Conservation (phyloP, 1,284 basidiomycete genomes). For the Marasmius tenuissimus region DNA sequence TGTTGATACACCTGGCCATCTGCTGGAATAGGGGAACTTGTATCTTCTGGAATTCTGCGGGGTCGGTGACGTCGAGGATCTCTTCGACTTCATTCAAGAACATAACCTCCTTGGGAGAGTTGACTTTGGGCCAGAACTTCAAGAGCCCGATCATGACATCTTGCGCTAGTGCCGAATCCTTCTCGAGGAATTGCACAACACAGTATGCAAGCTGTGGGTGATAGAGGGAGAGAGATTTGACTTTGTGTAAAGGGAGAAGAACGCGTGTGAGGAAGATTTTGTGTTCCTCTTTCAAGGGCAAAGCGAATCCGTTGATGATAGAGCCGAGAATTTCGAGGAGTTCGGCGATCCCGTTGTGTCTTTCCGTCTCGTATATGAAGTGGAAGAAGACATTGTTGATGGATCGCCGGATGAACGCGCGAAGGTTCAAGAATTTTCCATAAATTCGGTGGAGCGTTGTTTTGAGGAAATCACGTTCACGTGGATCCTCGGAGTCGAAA, state of each 20-base stretch:
- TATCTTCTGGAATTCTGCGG: conserved; percentile 95
- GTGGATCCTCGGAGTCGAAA: conserved; percentile 98
- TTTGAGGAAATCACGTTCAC: conserved; percentile 99
- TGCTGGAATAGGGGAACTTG: conserved; percentile 94
- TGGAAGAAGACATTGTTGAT: conserved; percentile 99
- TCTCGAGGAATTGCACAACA: conserved; percentile 98
- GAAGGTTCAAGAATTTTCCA: conserved; percentile 98
- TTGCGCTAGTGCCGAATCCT: conserved; percentile 90
- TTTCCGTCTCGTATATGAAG: conserved; percentile 98
- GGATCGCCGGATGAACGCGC: conserved; percentile 97
- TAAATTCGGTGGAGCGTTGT: conserved; percentile 99
- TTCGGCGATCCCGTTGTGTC: conserved; percentile 99
- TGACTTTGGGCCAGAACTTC: conserved; percentile 99
- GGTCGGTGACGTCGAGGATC: conserved; percentile 97
- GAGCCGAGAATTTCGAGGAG: conserved; percentile 97
- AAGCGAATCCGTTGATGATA: conserved; percentile 99
- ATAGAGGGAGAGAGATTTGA: conserved; percentile 94
- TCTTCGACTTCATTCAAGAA: conserved; percentile 99
- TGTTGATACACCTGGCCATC: conserved; percentile 96
- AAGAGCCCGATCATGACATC: conserved; percentile 95
- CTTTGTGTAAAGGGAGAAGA: conserved; percentile 97
- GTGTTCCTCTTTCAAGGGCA: conserved; percentile 99
- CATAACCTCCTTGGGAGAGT: conserved; percentile 99
- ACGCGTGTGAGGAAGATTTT: conserved; percentile 96
- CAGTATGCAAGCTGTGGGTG: conserved; percentile 99